These are phyloP conservation scores for Plectosphaerella cucumerina DNA, from an alignment of 2,329 filamentous ascomycete genomes.

Conservation along the genomic window DNA sequence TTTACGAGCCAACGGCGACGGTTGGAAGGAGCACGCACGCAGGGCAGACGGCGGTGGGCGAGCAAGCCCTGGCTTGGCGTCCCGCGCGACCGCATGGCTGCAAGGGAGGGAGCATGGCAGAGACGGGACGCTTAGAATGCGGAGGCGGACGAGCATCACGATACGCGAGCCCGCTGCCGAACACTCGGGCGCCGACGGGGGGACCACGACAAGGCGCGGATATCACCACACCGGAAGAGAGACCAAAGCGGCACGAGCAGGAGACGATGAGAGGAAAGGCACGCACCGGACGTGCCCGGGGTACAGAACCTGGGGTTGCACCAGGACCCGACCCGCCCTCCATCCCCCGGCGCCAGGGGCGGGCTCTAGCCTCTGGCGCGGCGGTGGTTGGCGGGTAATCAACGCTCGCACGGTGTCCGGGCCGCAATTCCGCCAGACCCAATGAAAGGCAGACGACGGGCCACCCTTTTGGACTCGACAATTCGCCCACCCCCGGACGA, in stretches of 20 bases:
- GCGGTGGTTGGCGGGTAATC: background rate
- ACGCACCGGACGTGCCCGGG: background rate
- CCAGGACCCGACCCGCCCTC: background rate
- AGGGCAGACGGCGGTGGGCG: background rate
- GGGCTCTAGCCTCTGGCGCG: background rate
- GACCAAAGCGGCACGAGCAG: background rate
- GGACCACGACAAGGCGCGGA: background rate
- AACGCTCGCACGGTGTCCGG: background rate
- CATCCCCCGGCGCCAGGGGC: no score
- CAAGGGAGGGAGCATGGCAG: background rate
- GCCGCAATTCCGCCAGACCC: background rate
- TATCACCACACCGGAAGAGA: no score
- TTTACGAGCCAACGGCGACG: background rate
- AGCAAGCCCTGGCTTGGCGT: background rate
- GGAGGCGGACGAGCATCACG: background rate
- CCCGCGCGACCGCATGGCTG: background rate
- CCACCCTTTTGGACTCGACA: background rate
- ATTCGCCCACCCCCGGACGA: background rate
- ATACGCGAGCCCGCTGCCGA: background rate
- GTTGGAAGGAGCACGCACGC: background rate
- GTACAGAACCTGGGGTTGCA: background rate
- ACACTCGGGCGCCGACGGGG: background rate
- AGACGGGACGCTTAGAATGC: background rate
- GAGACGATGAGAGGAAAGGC: background rate
- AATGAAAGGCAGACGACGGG: background rate